These are phyloP conservation scores for Chrysanthemum lavandulifolium DNA, from an alignment of 129 eudicot species.

Conservation along the genomic window DNA sequence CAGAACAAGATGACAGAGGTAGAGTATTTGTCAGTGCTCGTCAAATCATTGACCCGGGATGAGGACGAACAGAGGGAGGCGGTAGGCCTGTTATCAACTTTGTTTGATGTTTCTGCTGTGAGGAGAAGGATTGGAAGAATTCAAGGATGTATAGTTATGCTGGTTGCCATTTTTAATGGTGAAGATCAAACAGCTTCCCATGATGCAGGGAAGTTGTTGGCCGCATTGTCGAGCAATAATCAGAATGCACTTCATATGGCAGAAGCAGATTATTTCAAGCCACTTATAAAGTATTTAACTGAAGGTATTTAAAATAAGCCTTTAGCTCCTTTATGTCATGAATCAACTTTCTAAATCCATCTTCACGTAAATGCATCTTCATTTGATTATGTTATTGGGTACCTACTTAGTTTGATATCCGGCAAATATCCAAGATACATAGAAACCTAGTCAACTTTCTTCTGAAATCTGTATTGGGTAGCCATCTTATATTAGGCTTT, in stretches of 20 bases:
- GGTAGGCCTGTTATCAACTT: conserved; percentile 60
- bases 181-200: conserved; percentile 66
- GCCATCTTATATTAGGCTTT: too few relatives aligned
- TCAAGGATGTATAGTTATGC: conserved; percentile 87
- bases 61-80: conserved; percentile 82
- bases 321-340: background rate
- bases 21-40: conserved; percentile 53
- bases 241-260: conserved; percentile 97
- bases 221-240: conserved; percentile 65
- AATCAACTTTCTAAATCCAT: background rate
- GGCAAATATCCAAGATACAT: too few relatives aligned
- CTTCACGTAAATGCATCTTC: too few relatives aligned
- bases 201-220: conserved; percentile 67
- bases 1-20: conserved; percentile 79
- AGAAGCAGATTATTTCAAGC: conserved; percentile 90
- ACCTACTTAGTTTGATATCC: background rate
- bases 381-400: background rate
- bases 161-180: conserved; percentile 73
- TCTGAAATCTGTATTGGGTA: too few relatives aligned
- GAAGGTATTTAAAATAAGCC: conserved; percentile 54
- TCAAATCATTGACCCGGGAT: conserved; percentile 74
- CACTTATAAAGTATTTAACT: conserved; percentile 65
- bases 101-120: conserved; percentile 53
- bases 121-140: conserved; percentile 77
- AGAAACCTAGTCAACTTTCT: too few relatives aligned